phyloP scores from a whole-genome alignment of 1,284 basidiomycete species.

The Veloboletus limbatus region DNA sequence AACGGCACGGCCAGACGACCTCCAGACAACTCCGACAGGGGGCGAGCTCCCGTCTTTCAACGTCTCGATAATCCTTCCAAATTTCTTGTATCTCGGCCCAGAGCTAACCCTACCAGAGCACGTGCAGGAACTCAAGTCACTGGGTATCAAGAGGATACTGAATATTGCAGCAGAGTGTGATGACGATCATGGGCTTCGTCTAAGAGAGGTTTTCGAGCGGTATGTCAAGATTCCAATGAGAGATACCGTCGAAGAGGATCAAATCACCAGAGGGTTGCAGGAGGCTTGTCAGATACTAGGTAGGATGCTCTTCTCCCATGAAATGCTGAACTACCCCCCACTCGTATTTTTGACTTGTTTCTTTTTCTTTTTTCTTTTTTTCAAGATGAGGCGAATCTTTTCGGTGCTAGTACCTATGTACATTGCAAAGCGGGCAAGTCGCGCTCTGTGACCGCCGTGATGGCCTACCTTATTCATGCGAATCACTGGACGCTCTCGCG shows the following conservation, averaged over 20 bases:
- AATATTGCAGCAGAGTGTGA: conserved; percentile 93
- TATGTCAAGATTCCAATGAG: conserved; percentile 90
- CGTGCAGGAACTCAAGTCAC: conserved; percentile 63
- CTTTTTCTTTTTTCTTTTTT: conserved; percentile 3
- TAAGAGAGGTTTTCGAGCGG: conserved; percentile 71
- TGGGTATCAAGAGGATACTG: conserved; percentile 87
- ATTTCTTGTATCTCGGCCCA: conserved; percentile 88
- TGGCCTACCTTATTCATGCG: conserved; percentile 96
- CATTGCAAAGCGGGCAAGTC: conserved; percentile 98
- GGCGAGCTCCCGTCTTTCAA: conserved; percentile 62
- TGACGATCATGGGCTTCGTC: conserved; percentile 69
- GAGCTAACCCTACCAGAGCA: conserved; percentile 77
- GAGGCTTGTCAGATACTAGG: conserved; percentile 86
- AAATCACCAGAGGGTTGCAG: conserved; percentile 78
- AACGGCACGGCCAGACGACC: conserved; percentile 56
- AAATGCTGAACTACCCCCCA: background rate
- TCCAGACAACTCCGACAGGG: conserved; percentile 53
- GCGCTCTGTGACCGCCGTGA: conserved; percentile 93
- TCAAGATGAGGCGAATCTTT: conserved; percentile 85
- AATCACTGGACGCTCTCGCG: conserved; percentile 93
- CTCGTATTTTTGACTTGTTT: conserved; percentile 7
- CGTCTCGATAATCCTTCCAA: conserved; percentile 86
- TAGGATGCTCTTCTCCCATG: conserved; percentile 38
- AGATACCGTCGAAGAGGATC: conserved; percentile 93
- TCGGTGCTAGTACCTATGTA: conserved; percentile 87